Conservation (phyloP, 306 rosid species). For the Malus orientalis region DNA sequence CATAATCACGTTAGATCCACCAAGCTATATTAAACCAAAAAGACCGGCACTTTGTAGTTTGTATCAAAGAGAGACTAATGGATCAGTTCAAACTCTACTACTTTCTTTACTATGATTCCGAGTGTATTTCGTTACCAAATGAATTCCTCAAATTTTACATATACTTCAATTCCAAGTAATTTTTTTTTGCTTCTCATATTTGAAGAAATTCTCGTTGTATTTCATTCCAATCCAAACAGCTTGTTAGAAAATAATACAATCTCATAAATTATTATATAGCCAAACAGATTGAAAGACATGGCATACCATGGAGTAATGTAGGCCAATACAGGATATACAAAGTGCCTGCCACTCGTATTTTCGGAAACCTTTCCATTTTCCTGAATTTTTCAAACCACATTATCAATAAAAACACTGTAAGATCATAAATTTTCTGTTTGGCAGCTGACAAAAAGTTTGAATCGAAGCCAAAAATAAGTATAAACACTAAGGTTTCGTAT, state of each 20-base stretch:
- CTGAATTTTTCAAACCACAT: slow-evolving; percentile 29
- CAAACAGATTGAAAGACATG: slow-evolving; percentile 11
- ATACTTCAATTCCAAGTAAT: neutral
- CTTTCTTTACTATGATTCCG: neutral
- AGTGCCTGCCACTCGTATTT: slow-evolving; percentile 48
- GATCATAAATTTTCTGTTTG: neutral
- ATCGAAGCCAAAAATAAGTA: neutral
- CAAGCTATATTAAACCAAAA: neutral
- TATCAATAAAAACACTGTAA: neutral
- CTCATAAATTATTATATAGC: neutral
- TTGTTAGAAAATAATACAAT: neutral
- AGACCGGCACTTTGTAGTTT: neutral
- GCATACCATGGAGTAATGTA: slow-evolving; percentile 92
- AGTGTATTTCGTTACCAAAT: neutral
- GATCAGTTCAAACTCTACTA: neutral
- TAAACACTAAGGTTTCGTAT: neutral
- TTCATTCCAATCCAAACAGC: neutral
- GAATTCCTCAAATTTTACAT: neutral
- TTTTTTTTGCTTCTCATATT: neutral
- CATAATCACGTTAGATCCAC: neutral
- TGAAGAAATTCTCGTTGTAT: neutral
- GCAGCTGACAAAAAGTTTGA: neutral
- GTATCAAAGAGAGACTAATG: neutral
- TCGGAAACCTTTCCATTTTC: slow-evolving; percentile 54
- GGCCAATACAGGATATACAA: slow-evolving; percentile 66